phyloP scores from a whole-genome alignment of 257 asterid genomes.

The Fraxinus excelsior region DNA sequence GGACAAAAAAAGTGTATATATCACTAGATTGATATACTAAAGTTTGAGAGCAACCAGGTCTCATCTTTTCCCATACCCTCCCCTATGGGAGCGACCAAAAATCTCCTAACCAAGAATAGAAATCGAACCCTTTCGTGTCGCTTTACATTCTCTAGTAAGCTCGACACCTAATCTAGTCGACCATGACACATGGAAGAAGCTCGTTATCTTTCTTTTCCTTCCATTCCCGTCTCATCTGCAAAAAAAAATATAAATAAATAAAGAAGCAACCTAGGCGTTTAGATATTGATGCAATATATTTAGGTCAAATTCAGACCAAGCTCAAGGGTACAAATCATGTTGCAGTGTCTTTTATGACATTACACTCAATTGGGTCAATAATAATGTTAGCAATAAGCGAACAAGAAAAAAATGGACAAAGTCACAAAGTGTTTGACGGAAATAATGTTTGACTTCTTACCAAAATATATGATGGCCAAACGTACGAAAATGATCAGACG shows the following conservation, averaged over 20 bases:
- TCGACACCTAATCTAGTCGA: neutral
- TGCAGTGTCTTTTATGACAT: neutral
- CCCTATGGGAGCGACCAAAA: neutral
- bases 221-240: neutral
- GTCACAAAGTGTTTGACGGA: too few species aligned
- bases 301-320: slow-evolving; percentile 4
- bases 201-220: too few species aligned
- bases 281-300: neutral
- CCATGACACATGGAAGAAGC: neutral
- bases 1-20: too few species aligned
- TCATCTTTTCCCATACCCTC: too few species aligned
- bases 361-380: neutral
- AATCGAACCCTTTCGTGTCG: neutral
- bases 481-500: neutral
- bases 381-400: neutral
- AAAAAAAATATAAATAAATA: neutral
- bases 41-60: too few species aligned
- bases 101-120: neutral
- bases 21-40: too few species aligned
- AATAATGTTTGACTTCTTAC: neutral
- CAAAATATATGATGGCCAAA: neutral
- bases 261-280: neutral
- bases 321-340: slow-evolving; percentile 4
- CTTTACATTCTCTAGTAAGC: neutral
- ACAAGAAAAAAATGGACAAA: neutral